Evolutionary conservation across 148 eudicot species (phyloP).

Genomic region (Tetragonia tetragonoides): DNA sequence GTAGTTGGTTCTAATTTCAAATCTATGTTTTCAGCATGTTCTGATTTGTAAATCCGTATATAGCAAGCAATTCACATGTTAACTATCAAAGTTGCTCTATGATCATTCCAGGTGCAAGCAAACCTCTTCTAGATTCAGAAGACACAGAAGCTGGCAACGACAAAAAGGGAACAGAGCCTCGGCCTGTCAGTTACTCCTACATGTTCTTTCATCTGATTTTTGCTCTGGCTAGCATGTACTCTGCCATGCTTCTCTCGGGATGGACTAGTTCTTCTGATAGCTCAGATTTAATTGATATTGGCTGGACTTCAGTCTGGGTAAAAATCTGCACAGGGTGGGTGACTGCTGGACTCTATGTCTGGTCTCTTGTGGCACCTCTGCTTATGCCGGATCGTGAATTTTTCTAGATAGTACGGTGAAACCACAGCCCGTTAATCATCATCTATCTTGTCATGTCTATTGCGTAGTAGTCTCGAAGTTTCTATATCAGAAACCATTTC

Average conservation of each 20-base stretch:
- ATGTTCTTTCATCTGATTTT: constrained; percentile 90
- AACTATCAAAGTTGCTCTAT: neutral
- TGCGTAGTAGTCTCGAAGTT: neutral
- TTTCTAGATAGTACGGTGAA: constrained; percentile 18
- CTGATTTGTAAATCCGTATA: no score
- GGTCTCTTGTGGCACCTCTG: constrained; percentile 91
- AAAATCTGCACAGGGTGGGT: constrained; percentile 88
- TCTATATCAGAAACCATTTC: neutral
- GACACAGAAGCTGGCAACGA: constrained; percentile 65
- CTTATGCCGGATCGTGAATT: constrained; percentile 86
- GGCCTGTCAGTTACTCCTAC: constrained; percentile 88
- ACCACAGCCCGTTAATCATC: neutral
- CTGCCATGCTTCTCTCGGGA: constrained; percentile 95
- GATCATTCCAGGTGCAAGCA: constrained; percentile 46
- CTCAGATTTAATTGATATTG: constrained; percentile 80
- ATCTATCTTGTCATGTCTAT: neutral
- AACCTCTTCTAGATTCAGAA: constrained; percentile 67
- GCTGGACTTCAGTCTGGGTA: constrained; percentile 99
- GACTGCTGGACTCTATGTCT: constrained; percentile 79
- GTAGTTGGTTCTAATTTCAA: neutral
- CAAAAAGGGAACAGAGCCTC: constrained; percentile 46
- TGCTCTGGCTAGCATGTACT: constrained; percentile 97
- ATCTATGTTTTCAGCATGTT: no score
- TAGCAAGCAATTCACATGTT: no score
- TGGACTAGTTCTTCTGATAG: constrained; percentile 82